Conservation (phyloP, 768 basidiomycete genomes). For the Amanita pseudoporphyria region DNA sequence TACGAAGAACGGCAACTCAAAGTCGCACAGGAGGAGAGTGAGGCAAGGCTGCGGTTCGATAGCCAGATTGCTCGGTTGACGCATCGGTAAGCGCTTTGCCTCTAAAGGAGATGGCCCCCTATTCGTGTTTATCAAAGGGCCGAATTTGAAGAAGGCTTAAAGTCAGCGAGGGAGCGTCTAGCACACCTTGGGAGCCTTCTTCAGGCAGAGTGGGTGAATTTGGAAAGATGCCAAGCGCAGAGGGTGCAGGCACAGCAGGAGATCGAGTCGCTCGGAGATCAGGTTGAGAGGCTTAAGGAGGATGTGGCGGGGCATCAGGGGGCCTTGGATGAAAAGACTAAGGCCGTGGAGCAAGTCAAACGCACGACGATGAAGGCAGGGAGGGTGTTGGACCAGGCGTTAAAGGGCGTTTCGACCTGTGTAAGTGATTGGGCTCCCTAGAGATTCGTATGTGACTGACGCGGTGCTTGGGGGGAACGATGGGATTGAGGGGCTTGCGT, state of each 20-base stretch:
- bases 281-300: conserved; percentile 46
- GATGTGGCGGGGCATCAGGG: conserved; percentile 55
- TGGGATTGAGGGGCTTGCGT: conserved; percentile 79
- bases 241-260: conserved; percentile 48
- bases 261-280: conserved; percentile 45
- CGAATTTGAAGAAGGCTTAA: conserved; percentile 76
- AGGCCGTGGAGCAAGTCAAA: conserved; percentile 69
- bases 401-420: conserved; percentile 83
- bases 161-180: conserved; percentile 54
- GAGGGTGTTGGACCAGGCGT: conserved; percentile 72
- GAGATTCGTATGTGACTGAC: background rate
- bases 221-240: conserved; percentile 44
- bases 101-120: background rate
- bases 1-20: conserved; percentile 91
- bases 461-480: conserved; percentile 32
- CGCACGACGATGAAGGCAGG: conserved; percentile 57
- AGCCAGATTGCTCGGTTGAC: conserved; percentile 79
- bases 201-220: conserved; percentile 40
- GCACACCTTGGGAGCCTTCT: conserved; percentile 41
- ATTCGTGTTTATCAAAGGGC: conserved; percentile 33
- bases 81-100: conserved; percentile 56
- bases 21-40: conserved; percentile 81
- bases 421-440: conserved; percentile 27
- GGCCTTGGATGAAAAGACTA: conserved; percentile 61
- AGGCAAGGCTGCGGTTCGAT: conserved; percentile 72